Percentiles rank a stretch among this genome's conserved stretches.
Conservation (phyloP, 768 basidiomycete species). For the Leccinum aurantiacum region DNA sequence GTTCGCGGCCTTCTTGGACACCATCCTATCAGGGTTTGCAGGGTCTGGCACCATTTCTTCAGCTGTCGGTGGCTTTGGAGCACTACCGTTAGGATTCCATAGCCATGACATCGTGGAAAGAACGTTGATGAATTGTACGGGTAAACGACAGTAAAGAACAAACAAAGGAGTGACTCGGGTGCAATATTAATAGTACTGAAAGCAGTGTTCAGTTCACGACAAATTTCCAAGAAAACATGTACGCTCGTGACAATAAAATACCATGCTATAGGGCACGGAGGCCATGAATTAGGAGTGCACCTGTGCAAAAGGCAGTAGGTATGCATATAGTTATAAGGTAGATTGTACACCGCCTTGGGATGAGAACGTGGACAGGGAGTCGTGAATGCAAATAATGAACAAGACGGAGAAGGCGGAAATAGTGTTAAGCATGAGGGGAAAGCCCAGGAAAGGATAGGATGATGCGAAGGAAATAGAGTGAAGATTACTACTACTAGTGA, state of each 20-base stretch:
- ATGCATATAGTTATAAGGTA: slow-evolving; percentile 36
- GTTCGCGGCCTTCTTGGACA: slow-evolving; percentile 82
- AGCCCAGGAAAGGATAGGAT: slow-evolving; percentile 28
- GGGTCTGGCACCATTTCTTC: slow-evolving; percentile 63
- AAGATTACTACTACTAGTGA: slow-evolving; percentile 33
- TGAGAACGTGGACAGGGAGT: slow-evolving; percentile 22
- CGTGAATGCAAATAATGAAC: slow-evolving; percentile 30
- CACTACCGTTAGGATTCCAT: slow-evolving; percentile 42
- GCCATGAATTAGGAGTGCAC: slow-evolving; percentile 30
- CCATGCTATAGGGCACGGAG: slow-evolving; percentile 23
- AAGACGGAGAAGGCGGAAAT: slow-evolving; percentile 20
- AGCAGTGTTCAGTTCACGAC: neutral
- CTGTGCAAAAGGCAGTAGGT: slow-evolving; percentile 35
- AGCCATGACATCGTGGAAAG: slow-evolving; percentile 61
- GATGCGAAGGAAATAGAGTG: slow-evolving; percentile 26
- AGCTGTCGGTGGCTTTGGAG: slow-evolving; percentile 38
- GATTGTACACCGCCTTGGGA: slow-evolving; percentile 33
- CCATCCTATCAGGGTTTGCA: slow-evolving; percentile 61
- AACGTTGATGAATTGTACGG: neutral
- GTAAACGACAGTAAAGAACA: neutral
- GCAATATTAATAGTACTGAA: neutral
- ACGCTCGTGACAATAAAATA: slow-evolving; percentile 11
- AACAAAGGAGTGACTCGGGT: neutral
- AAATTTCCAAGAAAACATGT: neutral
- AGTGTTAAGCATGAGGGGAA: slow-evolving; percentile 28